These are phyloP conservation scores for Microsporum ferrugineum DNA, from an alignment of 2,329 filamentous ascomycete species.

Conservation along the genomic window DNA sequence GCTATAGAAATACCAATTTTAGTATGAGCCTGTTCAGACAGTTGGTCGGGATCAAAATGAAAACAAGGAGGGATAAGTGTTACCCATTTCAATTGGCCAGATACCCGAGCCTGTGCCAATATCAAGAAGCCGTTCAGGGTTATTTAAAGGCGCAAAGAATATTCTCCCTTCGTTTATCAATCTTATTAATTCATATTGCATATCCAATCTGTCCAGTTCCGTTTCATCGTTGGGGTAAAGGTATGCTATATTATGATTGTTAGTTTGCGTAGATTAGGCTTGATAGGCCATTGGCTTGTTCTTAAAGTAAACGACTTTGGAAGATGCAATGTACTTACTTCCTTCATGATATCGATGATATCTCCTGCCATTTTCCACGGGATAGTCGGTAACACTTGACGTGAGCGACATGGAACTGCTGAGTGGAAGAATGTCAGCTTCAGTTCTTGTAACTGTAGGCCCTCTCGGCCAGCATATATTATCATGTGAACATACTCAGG, in stretches of 20 bases:
- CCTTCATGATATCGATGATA: slow-evolving; percentile 36
- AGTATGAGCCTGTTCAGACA: background rate
- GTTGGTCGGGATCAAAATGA: background rate
- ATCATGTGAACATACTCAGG: background rate
- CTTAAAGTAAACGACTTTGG: background rate
- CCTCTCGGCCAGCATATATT: background rate
- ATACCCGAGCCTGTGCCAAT: slow-evolving; percentile 49
- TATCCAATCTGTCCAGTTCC: slow-evolving; percentile 45
- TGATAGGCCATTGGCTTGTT: background rate
- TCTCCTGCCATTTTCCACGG: slow-evolving; percentile 31
- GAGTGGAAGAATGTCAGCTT: background rate
- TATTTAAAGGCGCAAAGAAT: slow-evolving; percentile 36
- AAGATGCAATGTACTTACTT: slow-evolving; percentile 14
- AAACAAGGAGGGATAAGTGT: slow-evolving; percentile 4
- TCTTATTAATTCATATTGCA: slow-evolving; percentile 45
- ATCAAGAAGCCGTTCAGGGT: slow-evolving; percentile 41
- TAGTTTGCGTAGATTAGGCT: background rate
- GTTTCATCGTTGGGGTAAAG: slow-evolving; percentile 43
- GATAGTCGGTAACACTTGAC: slow-evolving; percentile 11
- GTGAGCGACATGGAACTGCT: slow-evolving; percentile 7
- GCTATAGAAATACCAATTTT: background rate
- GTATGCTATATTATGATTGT: slow-evolving; percentile 19
- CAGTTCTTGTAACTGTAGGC: background rate
- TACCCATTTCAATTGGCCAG: slow-evolving; percentile 7
- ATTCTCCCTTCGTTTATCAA: slow-evolving; percentile 36